These are phyloP conservation scores for Rosa hybrid DNA, from an alignment of 331 rosid species.

Conservation along the genomic window DNA sequence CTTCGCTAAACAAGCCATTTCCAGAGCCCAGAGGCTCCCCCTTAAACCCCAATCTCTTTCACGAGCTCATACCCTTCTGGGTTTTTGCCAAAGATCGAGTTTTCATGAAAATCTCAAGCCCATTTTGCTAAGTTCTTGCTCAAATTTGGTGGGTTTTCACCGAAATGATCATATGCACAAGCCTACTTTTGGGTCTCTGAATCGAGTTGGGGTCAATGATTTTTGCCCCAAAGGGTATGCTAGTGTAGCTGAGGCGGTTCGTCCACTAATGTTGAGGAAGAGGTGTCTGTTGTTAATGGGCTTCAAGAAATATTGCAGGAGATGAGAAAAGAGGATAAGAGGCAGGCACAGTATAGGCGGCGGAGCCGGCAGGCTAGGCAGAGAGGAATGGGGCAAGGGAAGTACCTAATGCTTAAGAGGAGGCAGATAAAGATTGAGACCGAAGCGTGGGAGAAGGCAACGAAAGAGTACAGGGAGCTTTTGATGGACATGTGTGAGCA, in stretches of 20 bases:
- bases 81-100: conserved; percentile 22
- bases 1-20: conserved; percentile 51
- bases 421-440: conserved; percentile 89
- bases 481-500: conserved; percentile 90
- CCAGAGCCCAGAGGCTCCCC: conserved; percentile 24
- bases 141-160: conserved; percentile 23
- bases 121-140: conserved; percentile 27
- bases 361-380: conserved; percentile 13
- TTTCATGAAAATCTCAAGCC: conserved; percentile 18
- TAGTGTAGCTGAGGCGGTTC: conserved; percentile 73
- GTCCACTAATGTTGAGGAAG: conserved; percentile 69
- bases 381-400: conserved; percentile 48
- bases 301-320: conserved; percentile 52
- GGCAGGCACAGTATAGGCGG: conserved; percentile 26
- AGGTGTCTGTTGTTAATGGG: conserved; percentile 44
- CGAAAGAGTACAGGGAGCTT: conserved; percentile 77
- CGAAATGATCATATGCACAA: conserved; percentile 19
- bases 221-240: conserved; percentile 48
- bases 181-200: conserved; percentile 26
- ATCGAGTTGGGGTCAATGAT: conserved; percentile 28
- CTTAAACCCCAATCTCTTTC: conserved; percentile 27
- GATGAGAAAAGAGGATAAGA: conserved; percentile 57
- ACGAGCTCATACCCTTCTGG: conserved; percentile 27
- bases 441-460: conserved; percentile 81
- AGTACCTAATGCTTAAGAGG: conserved; percentile 49